A percentile compares a stretch with the other conserved stretches of the same genome.
Evolutionary conservation across 192 early-diverging fungal species (phyloP).

Genomic region (Cetraspora pellucida): DNA sequence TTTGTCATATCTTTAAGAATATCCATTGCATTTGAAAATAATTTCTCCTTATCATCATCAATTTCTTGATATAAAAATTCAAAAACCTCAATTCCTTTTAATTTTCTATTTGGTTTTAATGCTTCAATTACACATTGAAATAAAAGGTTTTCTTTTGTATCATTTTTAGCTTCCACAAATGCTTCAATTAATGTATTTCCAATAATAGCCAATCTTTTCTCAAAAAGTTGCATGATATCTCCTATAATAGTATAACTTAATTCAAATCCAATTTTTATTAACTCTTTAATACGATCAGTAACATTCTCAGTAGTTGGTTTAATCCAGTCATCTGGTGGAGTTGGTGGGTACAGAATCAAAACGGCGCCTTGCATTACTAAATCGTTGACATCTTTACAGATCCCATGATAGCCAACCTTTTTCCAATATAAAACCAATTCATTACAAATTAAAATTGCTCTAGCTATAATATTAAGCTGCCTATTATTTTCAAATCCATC

Average conservation of each 20-base stretch:
- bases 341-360: constrained; percentile 1
- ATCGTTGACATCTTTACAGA: constrained; percentile 27
- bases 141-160: too few species aligned
- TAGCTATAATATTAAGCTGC: constrained; percentile 6
- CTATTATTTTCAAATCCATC: constrained; percentile 23
- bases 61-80: too few species aligned
- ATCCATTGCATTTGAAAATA: too few species aligned
- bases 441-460: constrained; percentile 26
- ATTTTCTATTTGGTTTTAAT: too few species aligned
- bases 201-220: too few species aligned
- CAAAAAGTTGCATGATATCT: too few species aligned
- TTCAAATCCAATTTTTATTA: constrained; percentile 12
- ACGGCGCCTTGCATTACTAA: constrained; percentile 14
- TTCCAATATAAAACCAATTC: constrained; percentile 3
- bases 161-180: too few species aligned
- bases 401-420: neutral
- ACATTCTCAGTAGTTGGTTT: neutral
- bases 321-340: neutral
- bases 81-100: too few species aligned
- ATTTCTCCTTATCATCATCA: too few species aligned
- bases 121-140: too few species aligned
- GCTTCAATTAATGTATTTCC: too few species aligned
- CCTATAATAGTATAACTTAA: constrained; percentile 8
- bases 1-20: neutral
- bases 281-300: neutral